These are phyloP conservation scores for Chimonanthus salicifolius DNA, from an alignment of 164 flowering plant species.

Conservation along the genomic window DNA sequence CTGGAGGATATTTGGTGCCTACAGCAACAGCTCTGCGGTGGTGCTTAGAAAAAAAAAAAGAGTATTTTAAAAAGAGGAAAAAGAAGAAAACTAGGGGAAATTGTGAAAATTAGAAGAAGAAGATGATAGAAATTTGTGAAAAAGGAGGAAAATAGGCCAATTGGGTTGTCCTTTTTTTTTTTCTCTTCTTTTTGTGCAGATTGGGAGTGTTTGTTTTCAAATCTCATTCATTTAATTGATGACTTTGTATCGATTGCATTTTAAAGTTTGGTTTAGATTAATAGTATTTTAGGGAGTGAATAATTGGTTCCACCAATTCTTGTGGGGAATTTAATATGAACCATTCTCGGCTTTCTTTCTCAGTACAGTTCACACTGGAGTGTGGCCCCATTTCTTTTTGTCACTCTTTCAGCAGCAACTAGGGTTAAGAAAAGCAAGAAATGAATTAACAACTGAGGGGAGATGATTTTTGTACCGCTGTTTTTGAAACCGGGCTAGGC, in stretches of 20 bases:
- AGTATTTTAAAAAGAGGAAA: background rate
- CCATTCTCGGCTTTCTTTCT: too few relatives aligned
- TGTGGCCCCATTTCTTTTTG: too few relatives aligned
- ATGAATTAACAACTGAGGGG: too few relatives aligned
- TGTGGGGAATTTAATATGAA: too few relatives aligned
- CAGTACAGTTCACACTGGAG: too few relatives aligned
- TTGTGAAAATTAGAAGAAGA: background rate
- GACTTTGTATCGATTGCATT: background rate
- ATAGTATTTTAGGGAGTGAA: too few relatives aligned
- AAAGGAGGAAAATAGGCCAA: background rate
- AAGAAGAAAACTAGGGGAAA: background rate
- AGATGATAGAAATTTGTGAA: background rate
- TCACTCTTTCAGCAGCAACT: too few relatives aligned
- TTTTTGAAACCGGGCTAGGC: too few relatives aligned
- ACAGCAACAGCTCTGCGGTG: constrained; percentile 40
- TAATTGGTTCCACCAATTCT: too few relatives aligned
- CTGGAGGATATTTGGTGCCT: constrained; percentile 48
- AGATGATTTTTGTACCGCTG: too few relatives aligned
- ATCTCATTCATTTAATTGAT: background rate
- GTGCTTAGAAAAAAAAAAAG: background rate
- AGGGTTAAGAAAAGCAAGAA: too few relatives aligned
- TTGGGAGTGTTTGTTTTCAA: background rate
- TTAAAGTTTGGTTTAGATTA: background rate
- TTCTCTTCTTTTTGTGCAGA: background rate
- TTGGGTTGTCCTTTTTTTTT: constrained; percentile 6